Conservation (phyloP, 805 yeast species). For the Barnettozyma vustinii region DNA sequence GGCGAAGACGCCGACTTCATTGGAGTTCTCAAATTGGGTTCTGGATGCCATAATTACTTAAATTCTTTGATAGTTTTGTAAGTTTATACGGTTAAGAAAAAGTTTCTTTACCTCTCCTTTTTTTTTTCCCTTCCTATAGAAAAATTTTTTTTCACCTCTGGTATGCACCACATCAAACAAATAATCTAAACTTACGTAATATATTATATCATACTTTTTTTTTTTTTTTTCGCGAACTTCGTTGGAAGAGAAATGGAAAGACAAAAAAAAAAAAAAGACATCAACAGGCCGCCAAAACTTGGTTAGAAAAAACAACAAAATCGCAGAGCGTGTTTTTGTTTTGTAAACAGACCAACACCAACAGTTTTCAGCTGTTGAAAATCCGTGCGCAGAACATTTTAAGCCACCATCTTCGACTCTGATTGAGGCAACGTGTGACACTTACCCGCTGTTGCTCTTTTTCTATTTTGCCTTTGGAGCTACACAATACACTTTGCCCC, state of each 20-base stretch:
- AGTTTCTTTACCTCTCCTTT: not conserved
- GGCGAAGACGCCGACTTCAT: constrained; percentile 91
- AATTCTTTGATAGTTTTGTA: not conserved
- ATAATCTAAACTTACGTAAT: too few species aligned
- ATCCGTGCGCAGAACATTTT: not conserved
- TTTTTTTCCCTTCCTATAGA: not conserved
- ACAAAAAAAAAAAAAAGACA: not conserved
- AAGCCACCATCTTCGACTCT: not conserved
- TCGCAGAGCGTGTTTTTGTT: not conserved
- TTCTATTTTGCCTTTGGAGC: not conserved
- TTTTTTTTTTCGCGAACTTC: not conserved
- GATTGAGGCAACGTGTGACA: not conserved
- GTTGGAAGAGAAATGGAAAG: not conserved
- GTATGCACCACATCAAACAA: not conserved
- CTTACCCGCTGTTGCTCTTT: not conserved
- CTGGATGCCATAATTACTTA: constrained; percentile 51
- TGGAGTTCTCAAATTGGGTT: constrained; percentile 79
- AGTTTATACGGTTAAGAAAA: not conserved
- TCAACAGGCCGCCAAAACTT: not conserved
- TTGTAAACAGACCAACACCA: not conserved
- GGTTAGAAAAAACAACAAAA: not conserved
- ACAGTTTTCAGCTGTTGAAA: not conserved
- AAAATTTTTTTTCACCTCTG: not conserved
- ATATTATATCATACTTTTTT: too few species aligned
- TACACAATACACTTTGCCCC: not conserved